These are phyloP conservation scores for Colletotrichum sp. DNA, from an alignment of 2,329 filamentous ascomycete genomes.

Conservation along the genomic window DNA sequence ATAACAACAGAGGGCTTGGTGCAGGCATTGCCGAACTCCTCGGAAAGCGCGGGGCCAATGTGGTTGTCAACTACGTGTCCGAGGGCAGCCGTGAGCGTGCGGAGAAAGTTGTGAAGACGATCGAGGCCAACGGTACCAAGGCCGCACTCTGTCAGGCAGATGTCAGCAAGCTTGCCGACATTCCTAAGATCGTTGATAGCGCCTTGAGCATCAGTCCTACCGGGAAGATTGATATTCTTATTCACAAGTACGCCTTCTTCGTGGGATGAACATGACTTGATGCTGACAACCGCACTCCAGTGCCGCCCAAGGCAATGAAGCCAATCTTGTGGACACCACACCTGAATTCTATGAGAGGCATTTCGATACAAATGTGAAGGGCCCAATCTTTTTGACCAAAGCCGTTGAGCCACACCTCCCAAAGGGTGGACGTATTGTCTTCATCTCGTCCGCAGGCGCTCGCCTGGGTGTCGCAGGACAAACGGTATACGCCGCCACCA, in stretches of 20 bases:
- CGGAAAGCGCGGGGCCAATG: slow-evolving; percentile 57
- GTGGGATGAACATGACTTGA: neutral
- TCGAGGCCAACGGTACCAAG: slow-evolving; percentile 21
- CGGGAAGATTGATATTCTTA: slow-evolving; percentile 29
- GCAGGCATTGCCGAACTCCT: slow-evolving; percentile 69
- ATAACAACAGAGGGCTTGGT: slow-evolving; percentile 45
- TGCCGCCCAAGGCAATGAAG: neutral
- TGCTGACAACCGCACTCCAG: neutral
- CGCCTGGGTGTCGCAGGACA: slow-evolving; percentile 30
- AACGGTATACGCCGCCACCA: slow-evolving; percentile 37
- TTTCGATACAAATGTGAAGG: slow-evolving; percentile 3
- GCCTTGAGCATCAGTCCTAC: slow-evolving; percentile 23
- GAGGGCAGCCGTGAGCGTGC: slow-evolving; percentile 22
- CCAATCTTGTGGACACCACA: neutral
- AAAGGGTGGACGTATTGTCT: slow-evolving; percentile 34
- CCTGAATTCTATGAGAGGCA: neutral
- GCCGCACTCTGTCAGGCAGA: slow-evolving; percentile 20
- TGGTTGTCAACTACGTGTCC: slow-evolving; percentile 25
- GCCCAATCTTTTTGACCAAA: slow-evolving; percentile 33
- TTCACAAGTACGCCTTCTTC: slow-evolving; percentile 23
- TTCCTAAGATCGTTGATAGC: slow-evolving; percentile 22
- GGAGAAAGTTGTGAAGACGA: slow-evolving; percentile 18
- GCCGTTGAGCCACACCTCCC: slow-evolving; percentile 31
- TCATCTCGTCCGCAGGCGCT: slow-evolving; percentile 34
- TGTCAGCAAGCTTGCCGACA: slow-evolving; percentile 18